Percentiles rank a stretch among this genome's conserved stretches.
phyloP scores from a whole-genome alignment of 2,329 filamentous ascomycete species.

The Fragosphaeria purpurea region DNA sequence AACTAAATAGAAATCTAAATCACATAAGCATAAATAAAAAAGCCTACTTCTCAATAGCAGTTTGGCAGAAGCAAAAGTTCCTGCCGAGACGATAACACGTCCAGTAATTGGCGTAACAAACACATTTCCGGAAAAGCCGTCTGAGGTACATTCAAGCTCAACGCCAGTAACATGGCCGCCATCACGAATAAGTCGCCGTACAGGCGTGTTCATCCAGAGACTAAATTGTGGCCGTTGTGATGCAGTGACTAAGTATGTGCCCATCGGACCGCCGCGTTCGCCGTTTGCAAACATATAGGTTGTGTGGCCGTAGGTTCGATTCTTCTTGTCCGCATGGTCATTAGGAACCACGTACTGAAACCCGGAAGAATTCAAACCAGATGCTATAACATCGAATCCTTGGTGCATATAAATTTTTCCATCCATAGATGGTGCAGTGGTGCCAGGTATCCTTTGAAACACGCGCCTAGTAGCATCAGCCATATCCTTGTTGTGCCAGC shows the following conservation, averaged over 20 bases:
- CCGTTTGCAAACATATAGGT: constrained; percentile 59
- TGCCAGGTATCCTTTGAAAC: constrained; percentile 54
- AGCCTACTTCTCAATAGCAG: constrained; percentile 44
- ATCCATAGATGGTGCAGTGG: constrained; percentile 30
- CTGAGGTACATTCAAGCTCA: constrained; percentile 47
- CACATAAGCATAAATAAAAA: too few species aligned
- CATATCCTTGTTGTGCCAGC: constrained; percentile 56
- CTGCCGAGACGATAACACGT: constrained; percentile 51
- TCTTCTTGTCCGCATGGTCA: constrained; percentile 50
- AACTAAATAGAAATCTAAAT: background rate
- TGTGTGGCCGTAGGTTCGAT: constrained; percentile 52
- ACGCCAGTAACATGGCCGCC: constrained; percentile 55
- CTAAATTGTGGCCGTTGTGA: constrained; percentile 52
- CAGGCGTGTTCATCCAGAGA: constrained; percentile 55
- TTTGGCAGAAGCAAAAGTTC: constrained; percentile 52
- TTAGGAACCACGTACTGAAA: constrained; percentile 46
- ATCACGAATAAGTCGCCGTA: constrained; percentile 55
- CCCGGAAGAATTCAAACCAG: constrained; percentile 38
- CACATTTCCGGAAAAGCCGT: constrained; percentile 45
- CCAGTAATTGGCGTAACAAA: constrained; percentile 45
- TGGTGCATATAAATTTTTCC: constrained; percentile 51
- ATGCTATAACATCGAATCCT: constrained; percentile 47
- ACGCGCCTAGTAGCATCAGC: constrained; percentile 43
- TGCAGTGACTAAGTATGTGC: constrained; percentile 48
- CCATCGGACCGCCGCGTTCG: constrained; percentile 59